These are phyloP conservation scores for Pyrenophora teres DNA, from an alignment of 2,329 filamentous ascomycete genomes.

Conservation along the genomic window DNA sequence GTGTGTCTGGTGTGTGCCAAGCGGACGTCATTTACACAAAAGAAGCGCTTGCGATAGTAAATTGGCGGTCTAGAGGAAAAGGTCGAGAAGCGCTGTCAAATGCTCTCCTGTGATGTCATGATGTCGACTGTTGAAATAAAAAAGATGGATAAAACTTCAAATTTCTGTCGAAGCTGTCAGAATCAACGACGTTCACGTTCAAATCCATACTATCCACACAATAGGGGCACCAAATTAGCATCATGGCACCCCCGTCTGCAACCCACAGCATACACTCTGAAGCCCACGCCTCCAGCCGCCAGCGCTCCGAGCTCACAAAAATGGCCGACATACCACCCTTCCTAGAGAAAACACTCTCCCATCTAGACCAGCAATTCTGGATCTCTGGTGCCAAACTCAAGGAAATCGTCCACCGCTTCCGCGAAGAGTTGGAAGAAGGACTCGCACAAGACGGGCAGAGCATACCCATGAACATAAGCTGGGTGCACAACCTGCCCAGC, in stretches of 20 bases:
- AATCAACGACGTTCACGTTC: too few relatives aligned
- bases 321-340: constrained; percentile 24
- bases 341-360: constrained; percentile 27
- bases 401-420: constrained; percentile 29
- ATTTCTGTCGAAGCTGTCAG: background rate
- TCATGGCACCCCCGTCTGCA: constrained; percentile 17
- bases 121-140: constrained; percentile 12
- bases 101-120: constrained; percentile 20
- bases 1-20: constrained; percentile 1
- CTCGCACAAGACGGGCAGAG: constrained; percentile 23
- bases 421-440: constrained; percentile 34
- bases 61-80: too few relatives aligned
- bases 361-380: constrained; percentile 33
- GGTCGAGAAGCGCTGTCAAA: background rate
- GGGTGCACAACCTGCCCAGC: constrained; percentile 88
- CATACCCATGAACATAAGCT: constrained; percentile 90
- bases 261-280: constrained; percentile 13
- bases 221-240: too few relatives aligned
- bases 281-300: constrained; percentile 23
- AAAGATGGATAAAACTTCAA: background rate
- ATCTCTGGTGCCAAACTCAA: constrained; percentile 27
- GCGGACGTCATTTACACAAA: constrained; percentile 10
- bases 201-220: too few relatives aligned
- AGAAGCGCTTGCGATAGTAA: too few relatives aligned
- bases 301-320: constrained; percentile 24